These are phyloP conservation scores for Trypanosoma lewisi DNA, from an alignment of 208 protist species.

Conservation along the genomic window DNA sequence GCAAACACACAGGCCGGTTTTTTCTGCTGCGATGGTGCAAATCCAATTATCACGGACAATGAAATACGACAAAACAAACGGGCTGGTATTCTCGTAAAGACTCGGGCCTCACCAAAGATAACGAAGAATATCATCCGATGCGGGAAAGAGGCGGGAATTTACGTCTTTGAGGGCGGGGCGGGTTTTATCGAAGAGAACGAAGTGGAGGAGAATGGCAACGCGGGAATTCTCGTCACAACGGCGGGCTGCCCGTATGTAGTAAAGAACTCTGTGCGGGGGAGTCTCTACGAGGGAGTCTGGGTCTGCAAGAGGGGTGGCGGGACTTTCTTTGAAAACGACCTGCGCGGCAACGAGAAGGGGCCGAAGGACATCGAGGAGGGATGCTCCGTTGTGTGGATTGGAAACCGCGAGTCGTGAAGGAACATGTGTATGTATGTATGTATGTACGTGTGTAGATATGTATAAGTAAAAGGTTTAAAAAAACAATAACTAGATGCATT, in stretches of 20 bases:
- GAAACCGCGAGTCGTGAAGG: slow-evolving; percentile 42
- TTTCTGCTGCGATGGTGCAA: slow-evolving; percentile 71
- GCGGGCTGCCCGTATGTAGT: slow-evolving; percentile 62
- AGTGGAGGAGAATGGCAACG: slow-evolving; percentile 70
- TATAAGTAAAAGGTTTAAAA: no score
- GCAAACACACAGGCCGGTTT: slow-evolving; percentile 77
- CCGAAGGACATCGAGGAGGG: slow-evolving; percentile 69
- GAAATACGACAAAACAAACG: slow-evolving; percentile 71
- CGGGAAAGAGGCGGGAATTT: slow-evolving; percentile 87
- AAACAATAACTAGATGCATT: no score
- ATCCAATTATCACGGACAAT: slow-evolving; percentile 72
- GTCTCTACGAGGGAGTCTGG: slow-evolving; percentile 88
- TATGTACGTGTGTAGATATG: no score
- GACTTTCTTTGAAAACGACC: slow-evolving; percentile 79
- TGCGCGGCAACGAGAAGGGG: slow-evolving; percentile 77
- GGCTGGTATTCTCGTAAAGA: slow-evolving; percentile 85
- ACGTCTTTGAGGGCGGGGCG: slow-evolving; percentile 76
- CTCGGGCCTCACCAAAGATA: slow-evolving; percentile 59
- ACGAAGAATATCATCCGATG: slow-evolving; percentile 64
- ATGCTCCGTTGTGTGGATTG: slow-evolving; percentile 56
- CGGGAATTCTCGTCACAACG: slow-evolving; percentile 84
- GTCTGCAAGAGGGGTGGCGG: slow-evolving; percentile 80
- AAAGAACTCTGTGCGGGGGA: slow-evolving; percentile 66
- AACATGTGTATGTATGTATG: no score
- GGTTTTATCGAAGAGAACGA: slow-evolving; percentile 80